Evolutionary conservation across 192 early-diverging fungal genomes (phyloP), one percentile per base, ranked within the genome.

Genomic region (Oehlia diaphana): DNA sequence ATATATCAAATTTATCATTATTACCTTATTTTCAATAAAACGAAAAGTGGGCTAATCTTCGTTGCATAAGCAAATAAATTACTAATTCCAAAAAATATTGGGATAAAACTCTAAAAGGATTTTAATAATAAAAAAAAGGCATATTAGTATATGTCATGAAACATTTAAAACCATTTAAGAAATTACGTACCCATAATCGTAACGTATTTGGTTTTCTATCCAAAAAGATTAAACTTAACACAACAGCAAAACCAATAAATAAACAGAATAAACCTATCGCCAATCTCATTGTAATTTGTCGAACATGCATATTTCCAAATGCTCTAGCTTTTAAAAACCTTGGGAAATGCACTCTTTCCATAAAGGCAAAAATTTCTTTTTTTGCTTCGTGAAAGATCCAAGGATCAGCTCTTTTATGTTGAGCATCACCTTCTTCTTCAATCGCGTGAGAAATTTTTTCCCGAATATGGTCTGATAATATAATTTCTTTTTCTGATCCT

Each of bases 371-470:
- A 21, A 86, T 78, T 79, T 85, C 82, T 37, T 89, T 82, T 28
- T 89, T 87, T 19, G 89, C 89, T 69, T 90, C 91, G 1, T 82
- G 65, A 78, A 87, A 92, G 2, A 92, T 84, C 26, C 76, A 73
- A 12, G 88, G 87, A 74, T 89, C 87, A 66, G 85, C 88, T 19
- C 69, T 65, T 42, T 79, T 62, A 35, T 31, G n/a, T 72, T 39
- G 19, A 72, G 42, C 28, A 13, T 37, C 47, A 14, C 23, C 10
- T 13, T 79, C 58, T n/a, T 71, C 65, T 26, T 86, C 85, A 65
- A 86, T 82, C 4, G 81, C 31, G 31, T 42, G 16, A 2, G 77
- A 73, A 3, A 86, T 83, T 28, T 80, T 74, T 31, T 80, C 78
- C 19, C 86, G 86, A 13, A 90, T 79, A 4, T 66, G 37, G 1